A percentile compares a stretch with the other conserved stretches of the same genome.
phyloP scores from a whole-genome alignment of 129 eudicot genomes.

The Scalesia atractyloides region DNA sequence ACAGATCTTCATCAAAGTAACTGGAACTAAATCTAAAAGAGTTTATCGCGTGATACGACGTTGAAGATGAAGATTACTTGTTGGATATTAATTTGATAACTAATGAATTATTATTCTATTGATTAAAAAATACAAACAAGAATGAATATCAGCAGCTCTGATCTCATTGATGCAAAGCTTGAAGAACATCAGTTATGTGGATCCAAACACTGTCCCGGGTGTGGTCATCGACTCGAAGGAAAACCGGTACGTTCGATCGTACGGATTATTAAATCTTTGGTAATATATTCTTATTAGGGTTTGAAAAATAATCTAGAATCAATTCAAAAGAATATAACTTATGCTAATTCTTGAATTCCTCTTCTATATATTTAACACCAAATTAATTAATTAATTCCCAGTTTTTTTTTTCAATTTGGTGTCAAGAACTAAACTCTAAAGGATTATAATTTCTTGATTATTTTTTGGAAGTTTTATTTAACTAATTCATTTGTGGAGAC shows the following conservation, averaged over 20 bases:
- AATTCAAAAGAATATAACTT: slow-evolving; percentile 38
- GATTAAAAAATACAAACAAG: slow-evolving; percentile 35
- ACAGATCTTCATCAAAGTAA: slow-evolving; percentile 18
- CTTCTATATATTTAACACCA: background rate
- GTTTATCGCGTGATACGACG: background rate
- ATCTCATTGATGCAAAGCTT: slow-evolving; percentile 98
- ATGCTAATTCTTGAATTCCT: slow-evolving; percentile 25
- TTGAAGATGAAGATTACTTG: slow-evolving; percentile 13
- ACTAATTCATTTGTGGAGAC: background rate
- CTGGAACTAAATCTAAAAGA: slow-evolving; percentile 5
- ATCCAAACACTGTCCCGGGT: slow-evolving; percentile 95
- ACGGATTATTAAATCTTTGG: background rate
- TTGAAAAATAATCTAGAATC: slow-evolving; percentile 46
- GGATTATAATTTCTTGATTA: background rate
- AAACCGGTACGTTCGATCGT: slow-evolving; percentile 66
- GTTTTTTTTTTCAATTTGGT: no score
- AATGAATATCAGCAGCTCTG: slow-evolving; percentile 68
- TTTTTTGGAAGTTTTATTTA: background rate
- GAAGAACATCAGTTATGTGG: slow-evolving; percentile 96
- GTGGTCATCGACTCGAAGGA: slow-evolving; percentile 96
- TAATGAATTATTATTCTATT: slow-evolving; percentile 20
- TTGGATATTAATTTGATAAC: slow-evolving; percentile 9
- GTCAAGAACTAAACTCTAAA: background rate
- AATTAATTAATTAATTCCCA: no score
- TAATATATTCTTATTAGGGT: slow-evolving; percentile 44